These are phyloP conservation scores for Coemansia sp. DNA, from an alignment of 192 early-diverging fungal species.

Conservation along the genomic window DNA sequence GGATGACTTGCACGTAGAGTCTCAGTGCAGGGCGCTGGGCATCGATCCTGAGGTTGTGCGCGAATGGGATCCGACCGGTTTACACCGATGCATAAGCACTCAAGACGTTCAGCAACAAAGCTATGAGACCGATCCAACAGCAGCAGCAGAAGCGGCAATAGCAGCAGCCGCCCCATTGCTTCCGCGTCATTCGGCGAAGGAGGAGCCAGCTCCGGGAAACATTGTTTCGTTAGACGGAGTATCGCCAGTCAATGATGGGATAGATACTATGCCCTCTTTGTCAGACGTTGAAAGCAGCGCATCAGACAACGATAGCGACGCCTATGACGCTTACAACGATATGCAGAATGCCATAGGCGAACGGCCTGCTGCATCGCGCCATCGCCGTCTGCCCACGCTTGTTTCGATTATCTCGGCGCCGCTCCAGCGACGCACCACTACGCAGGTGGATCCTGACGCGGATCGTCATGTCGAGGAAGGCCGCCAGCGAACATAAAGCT, in stretches of 20 bases:
- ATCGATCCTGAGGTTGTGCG: slow-evolving; percentile 32
- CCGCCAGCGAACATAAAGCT: background rate
- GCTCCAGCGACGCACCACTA: background rate
- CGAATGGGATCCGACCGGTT: slow-evolving; percentile 34
- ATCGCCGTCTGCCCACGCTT: slow-evolving; percentile 2
- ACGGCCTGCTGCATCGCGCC: background rate
- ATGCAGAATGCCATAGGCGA: background rate
- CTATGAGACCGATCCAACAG: background rate
- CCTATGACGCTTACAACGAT: slow-evolving; percentile 3
- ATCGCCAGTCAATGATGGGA: background rate
- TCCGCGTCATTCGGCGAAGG: too few species aligned
- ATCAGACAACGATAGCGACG: slow-evolving; percentile 21
- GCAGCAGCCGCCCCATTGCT: too few species aligned
- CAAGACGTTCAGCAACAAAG: background rate
- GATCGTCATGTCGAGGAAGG: background rate
- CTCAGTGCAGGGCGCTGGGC: slow-evolving; percentile 25
- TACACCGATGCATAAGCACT: slow-evolving; percentile 20
- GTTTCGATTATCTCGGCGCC: slow-evolving; percentile 2
- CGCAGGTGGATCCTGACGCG: background rate
- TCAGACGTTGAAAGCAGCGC: slow-evolving; percentile 23
- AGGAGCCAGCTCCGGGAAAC: too few species aligned
- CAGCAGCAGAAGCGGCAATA: too few species aligned
- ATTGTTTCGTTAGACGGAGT: background rate
- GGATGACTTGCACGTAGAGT: slow-evolving; percentile 29
- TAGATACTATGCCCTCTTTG: background rate